Evolutionary conservation across 768 basidiomycete species (phyloP), one percentile per base, ranked within the genome.

Genomic region (Boletus bicolor): DNA sequence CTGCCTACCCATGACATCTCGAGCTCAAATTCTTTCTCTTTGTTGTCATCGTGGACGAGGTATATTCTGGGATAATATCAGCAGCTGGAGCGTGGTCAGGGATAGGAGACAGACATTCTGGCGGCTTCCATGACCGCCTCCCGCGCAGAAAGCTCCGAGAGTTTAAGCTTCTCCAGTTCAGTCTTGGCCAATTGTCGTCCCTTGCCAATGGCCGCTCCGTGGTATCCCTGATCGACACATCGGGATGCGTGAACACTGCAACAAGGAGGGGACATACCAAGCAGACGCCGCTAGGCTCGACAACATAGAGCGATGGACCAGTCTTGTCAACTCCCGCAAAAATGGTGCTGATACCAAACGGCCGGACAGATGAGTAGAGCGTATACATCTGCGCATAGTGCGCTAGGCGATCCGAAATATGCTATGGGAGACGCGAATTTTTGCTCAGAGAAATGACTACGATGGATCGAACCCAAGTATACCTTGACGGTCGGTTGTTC

Each of bases 151-250:
- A 98, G 72, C 60, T 91, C 89, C 7, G 86, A 75, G 36, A 96
- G 77, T 60, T 94, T 88, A 59, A 98, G 85, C 73, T 99, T 99
- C 76, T 99, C 97, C 47, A 99, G 74, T 72, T 98, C 97, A 8
- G 96, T 98, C 81, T 98, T 98, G 19, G 97, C 97, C 58, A 98
- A 78, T 67, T 97, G 93, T 53, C 91, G 86, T n/a, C 97, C 97
- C 73, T 98, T 99, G 51, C 97, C 97, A 30, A 95, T 87, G n/a
- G 97, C 97, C 14, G 91, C 91, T 28, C 94, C 96, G 55, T 94
- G 82, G 73, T 98, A 98, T 32, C 97, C 97, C 93, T 95, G 63
- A 17, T 48, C 15, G 32, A 30, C 44, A 39, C 49, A 44, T 53
- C 39, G 7, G 53, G 15, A 49, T 11, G 42, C 28, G 36, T 24